These are phyloP conservation scores for Arthrobotrys pseudoclavata DNA, from an alignment of 2,329 filamentous ascomycete genomes.

Conservation along the genomic window DNA sequence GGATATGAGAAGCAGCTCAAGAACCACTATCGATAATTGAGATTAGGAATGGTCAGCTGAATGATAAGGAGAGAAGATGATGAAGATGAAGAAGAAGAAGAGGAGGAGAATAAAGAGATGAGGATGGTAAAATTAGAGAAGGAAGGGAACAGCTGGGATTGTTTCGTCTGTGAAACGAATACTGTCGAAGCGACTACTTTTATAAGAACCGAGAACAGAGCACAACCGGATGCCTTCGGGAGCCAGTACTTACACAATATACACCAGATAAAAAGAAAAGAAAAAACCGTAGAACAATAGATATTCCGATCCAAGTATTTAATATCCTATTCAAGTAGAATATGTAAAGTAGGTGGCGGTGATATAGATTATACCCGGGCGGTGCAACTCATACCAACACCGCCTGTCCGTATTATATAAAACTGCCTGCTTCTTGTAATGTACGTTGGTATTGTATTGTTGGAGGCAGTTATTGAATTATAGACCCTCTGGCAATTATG, in stretches of 20 bases:
- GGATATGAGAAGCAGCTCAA: not conserved
- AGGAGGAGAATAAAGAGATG: not conserved
- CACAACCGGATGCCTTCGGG: conserved; percentile 27
- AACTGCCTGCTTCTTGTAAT: not conserved
- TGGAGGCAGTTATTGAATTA: too few relatives aligned
- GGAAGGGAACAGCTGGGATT: conserved; percentile 1
- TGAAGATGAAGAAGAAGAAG: not conserved
- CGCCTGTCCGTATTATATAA: not conserved
- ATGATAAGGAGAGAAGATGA: not conserved
- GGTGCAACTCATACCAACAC: conserved; percentile 1
- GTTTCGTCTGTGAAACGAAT: conserved; percentile 48
- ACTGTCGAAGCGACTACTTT: conserved; percentile 6
- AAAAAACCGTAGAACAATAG: not conserved
- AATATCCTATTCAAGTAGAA: too few relatives aligned
- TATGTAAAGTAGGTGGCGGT: not conserved
- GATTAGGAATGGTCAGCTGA: conserved; percentile 6
- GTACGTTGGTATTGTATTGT: not conserved
- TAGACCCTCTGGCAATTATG: too few relatives aligned
- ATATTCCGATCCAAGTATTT: not conserved
- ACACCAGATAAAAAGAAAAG: not conserved
- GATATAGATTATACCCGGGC: conserved; percentile 22
- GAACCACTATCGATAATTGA: not conserved
- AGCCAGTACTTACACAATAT: conserved; percentile 1
- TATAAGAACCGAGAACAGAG: not conserved
- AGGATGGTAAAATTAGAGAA: not conserved